Evolutionary conservation across 73 alveolate species (phyloP).

Genomic region (Paramecium caudatum): DNA sequence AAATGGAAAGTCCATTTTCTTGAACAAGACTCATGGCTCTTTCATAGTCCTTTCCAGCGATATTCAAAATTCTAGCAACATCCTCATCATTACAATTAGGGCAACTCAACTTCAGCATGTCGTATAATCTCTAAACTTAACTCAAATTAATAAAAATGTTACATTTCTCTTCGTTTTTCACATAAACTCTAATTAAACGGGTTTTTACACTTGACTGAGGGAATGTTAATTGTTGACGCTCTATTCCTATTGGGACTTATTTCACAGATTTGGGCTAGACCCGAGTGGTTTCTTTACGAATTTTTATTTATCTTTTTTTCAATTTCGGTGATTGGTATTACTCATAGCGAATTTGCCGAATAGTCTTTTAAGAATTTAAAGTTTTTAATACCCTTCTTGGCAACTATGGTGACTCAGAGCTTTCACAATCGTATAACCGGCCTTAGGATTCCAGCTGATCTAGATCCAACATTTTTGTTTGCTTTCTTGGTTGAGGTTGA

Average conservation of each 20-base stretch:
- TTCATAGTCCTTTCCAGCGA: constrained; percentile 52
- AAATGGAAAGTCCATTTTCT: constrained; percentile 1
- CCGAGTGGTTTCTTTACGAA: constrained; percentile 40
- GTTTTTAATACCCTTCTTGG: constrained; percentile 29
- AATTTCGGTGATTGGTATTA: not conserved
- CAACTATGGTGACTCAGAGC: constrained; percentile 24
- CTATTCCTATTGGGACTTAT: constrained; percentile 17
- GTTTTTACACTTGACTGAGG: constrained; percentile 55
- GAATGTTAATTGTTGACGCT: not conserved
- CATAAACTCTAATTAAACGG: constrained; percentile 53
- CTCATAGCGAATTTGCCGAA: not conserved
- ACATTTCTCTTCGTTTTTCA: constrained; percentile 46
- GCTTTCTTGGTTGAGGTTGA: constrained; percentile 21
- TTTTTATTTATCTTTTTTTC: not conserved
- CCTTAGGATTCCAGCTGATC: constrained; percentile 34
- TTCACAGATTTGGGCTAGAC: constrained; percentile 4
- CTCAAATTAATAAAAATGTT: not conserved
- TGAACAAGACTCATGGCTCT: constrained; percentile 41
- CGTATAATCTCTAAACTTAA: not conserved
- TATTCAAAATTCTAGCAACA: constrained; percentile 46
- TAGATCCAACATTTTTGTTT: not conserved
- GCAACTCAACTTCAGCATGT: not conserved
- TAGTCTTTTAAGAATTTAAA: not conserved
- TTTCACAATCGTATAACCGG: not conserved
- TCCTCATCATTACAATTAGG: constrained; percentile 66